phyloP scores from a whole-genome alignment of 805 yeast genomes.

The Ogataea corticis region DNA sequence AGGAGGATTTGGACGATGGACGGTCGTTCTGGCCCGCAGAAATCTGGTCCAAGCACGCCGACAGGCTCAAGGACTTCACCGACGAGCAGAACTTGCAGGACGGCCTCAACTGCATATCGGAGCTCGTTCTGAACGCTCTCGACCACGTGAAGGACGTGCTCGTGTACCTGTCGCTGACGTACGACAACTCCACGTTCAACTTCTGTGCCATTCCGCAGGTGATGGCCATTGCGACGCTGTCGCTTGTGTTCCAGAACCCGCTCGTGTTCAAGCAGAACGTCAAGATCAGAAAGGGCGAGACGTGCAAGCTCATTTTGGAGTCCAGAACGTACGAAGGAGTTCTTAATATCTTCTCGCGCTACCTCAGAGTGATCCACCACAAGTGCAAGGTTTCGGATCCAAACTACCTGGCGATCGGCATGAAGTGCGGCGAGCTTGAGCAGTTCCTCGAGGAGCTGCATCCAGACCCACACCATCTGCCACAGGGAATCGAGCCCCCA shows the following conservation, averaged over 20 bases:
- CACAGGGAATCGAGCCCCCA: slow-evolving; percentile 49
- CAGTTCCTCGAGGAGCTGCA: slow-evolving; percentile 80
- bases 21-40: slow-evolving; percentile 96
- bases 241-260: slow-evolving; percentile 80
- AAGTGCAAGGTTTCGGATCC: slow-evolving; percentile 82
- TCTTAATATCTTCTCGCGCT: slow-evolving; percentile 71
- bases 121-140: slow-evolving; percentile 77
- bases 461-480: slow-evolving; percentile 56
- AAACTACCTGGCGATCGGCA: slow-evolving; percentile 78
- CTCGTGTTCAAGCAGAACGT: slow-evolving; percentile 67
- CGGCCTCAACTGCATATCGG: slow-evolving; percentile 78
- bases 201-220: slow-evolving; percentile 99
- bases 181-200: slow-evolving; percentile 80
- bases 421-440: slow-evolving; percentile 84
- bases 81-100: slow-evolving; percentile 45
- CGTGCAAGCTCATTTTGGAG: slow-evolving; percentile 71
- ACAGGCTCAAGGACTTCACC: slow-evolving; percentile 57
- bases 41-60: slow-evolving; percentile 84
- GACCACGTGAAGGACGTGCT: slow-evolving; percentile 76
- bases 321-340: slow-evolving; percentile 77
- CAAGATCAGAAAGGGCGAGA: slow-evolving; percentile 88
- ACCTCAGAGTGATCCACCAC: slow-evolving; percentile 73
- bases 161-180: slow-evolving; percentile 69
- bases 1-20: slow-evolving; percentile 88
- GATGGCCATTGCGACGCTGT: slow-evolving; percentile 96